Base-by-base conservation (phyloP, 129 eudicot species). In the Calendula officinalis region DNA sequence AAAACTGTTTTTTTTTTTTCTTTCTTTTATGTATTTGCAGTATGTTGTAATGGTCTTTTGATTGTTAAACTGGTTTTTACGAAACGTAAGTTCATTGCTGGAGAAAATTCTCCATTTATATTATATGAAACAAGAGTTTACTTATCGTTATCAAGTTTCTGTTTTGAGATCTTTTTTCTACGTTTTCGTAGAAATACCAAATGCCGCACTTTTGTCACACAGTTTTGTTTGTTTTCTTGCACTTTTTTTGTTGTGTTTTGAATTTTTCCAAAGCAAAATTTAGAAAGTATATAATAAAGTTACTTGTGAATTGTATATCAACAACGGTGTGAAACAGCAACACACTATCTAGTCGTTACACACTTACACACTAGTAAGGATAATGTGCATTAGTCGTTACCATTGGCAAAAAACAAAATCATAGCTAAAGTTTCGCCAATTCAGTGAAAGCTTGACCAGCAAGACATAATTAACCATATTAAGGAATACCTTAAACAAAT, bases 11-110 rank as follows among this genome's bases (percentile, higher is more conserved):
- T 50, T 58, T 58, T 22, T 80, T 75, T 56, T 59, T 67, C 66
- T 70, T 22, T 16, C 6, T 37, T 40, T 65, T 39, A 6, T 13
- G 63, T 69, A 60, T 27, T 5, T 39, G 67, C 53, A 4, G 40
- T 56, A 57, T 74, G 67, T 63, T 70, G 81, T 69, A 76, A 42
- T 52, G 51, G 51, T 70, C 32, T 47, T 66, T 59, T 10, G 17
- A 62, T 46, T 32, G 38, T 71, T 62, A 50, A 11, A 42, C 48
- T 36, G 51, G 74, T 73, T 52, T 65, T 55, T 41, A 62, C 51
- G 52, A 22, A n/a, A 37, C 22, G 12, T 56, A 63, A 62, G 60
- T 70, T 56, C 33, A 47, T 64, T 5, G 9, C 27, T 64, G 40
- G 65, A 69, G 71, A 47, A 34, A 30, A 27, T 13, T 59, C 59